Percentiles rank a stretch among this genome's conserved stretches.
Conservation (phyloP, 2,329 filamentous ascomycete genomes). For the Dryadomyces quercus-mongolicae region DNA sequence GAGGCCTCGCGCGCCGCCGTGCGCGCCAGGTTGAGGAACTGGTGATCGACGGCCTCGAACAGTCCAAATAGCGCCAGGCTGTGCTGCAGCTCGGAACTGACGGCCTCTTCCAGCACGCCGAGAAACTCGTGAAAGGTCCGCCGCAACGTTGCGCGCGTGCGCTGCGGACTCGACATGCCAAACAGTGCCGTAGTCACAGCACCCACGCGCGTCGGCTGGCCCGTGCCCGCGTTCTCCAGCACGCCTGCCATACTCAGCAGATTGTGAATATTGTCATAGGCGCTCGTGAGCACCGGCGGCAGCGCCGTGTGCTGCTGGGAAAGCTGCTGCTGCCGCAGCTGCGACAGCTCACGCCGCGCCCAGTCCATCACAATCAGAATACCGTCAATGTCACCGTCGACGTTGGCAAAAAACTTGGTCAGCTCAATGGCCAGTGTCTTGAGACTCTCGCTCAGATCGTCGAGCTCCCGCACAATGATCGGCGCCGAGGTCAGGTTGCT, state of each 20-base stretch:
- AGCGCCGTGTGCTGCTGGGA: constrained; percentile 23
- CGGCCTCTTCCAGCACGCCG: constrained; percentile 75
- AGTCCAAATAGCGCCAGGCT: constrained; percentile 70
- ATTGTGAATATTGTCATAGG: constrained; percentile 75
- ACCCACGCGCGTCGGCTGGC: constrained; percentile 57
- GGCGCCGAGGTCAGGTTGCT: constrained; percentile 86
- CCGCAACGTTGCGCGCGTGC: constrained; percentile 67
- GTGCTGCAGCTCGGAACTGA: constrained; percentile 71
- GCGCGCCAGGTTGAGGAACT: constrained; percentile 80
- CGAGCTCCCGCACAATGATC: constrained; percentile 74
- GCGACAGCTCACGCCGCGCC: constrained; percentile 73
- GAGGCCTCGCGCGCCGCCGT: constrained; percentile 75
- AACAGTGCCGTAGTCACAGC: constrained; percentile 59
- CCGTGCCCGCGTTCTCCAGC: constrained; percentile 38
- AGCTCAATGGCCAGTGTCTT: constrained; percentile 77
- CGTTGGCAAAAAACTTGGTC: constrained; percentile 84
- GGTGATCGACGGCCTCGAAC: constrained; percentile 84
- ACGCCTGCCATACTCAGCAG: constrained; percentile 54
- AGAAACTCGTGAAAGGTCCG: constrained; percentile 84
- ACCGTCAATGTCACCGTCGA: constrained; percentile 83
- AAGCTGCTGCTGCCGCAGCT: constrained; percentile 42
- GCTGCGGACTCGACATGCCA: constrained; percentile 68
- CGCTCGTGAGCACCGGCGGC: constrained; percentile 48
- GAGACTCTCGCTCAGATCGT: constrained; percentile 74
- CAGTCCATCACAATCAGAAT: constrained; percentile 95